These are phyloP conservation scores for Kodamaea ohmeri DNA, from an alignment of 1,139 yeast species.

Conservation along the genomic window DNA sequence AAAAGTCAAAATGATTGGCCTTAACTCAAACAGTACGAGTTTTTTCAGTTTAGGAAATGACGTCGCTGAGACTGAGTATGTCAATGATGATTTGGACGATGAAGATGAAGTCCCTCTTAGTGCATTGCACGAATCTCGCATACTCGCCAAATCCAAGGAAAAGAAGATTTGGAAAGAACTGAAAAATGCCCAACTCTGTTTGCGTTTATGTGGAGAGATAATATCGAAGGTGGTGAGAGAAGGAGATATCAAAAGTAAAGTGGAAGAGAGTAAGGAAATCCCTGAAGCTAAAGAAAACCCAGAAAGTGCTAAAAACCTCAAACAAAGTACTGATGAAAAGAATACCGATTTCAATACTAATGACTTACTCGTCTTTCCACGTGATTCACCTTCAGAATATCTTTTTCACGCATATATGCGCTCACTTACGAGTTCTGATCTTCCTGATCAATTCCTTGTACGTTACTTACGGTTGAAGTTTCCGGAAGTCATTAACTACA, in stretches of 20 bases:
- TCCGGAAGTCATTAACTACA: neutral
- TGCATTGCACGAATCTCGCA: constrained; percentile 48
- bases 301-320: neutral
- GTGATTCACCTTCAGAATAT: constrained; percentile 27
- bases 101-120: constrained; percentile 43
- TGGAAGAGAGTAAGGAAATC: neutral
- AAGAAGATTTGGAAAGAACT: constrained; percentile 46
- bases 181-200: constrained; percentile 50
- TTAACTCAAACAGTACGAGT: constrained; percentile 30
- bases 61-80: constrained; percentile 28
- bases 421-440: constrained; percentile 29
- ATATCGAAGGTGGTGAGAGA: neutral
- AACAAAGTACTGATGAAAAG: neutral
- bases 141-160: constrained; percentile 43
- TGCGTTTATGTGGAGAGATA: constrained; percentile 35
- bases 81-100: constrained; percentile 25
- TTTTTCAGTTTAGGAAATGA: constrained; percentile 23
- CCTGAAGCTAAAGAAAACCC: neutral
- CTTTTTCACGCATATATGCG: constrained; percentile 41
- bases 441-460: constrained; percentile 46
- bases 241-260: neutral
- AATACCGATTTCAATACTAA: too few species aligned
- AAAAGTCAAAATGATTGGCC: constrained; percentile 41
- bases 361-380: constrained; percentile 7
- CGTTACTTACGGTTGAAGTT: constrained; percentile 29